A percentile compares a stretch with the other conserved stretches of the same genome.
Conservation (phyloP, 345 rosid species). For the Eutrema japonicum region DNA sequence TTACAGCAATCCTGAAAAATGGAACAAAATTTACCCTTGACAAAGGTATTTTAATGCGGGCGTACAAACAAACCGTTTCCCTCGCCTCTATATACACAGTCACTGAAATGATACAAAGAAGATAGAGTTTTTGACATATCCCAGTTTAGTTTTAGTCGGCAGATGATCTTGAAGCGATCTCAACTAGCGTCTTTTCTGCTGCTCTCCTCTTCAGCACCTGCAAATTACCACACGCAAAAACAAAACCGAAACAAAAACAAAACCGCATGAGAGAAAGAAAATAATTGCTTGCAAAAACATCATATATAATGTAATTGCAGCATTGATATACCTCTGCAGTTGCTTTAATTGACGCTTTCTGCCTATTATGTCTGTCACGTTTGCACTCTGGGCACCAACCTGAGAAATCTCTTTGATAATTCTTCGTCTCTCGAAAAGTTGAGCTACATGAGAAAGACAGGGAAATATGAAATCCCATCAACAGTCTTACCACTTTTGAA, state of each 20-base stretch:
- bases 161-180: slow-evolving; percentile 35
- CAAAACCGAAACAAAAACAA: slow-evolving; percentile 7
- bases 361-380: slow-evolving; percentile 65
- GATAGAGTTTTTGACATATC: neutral
- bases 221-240: slow-evolving; percentile 2
- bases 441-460: slow-evolving; percentile 53
- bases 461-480: slow-evolving; percentile 4
- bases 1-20: slow-evolving; percentile 26
- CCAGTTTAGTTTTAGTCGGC: slow-evolving; percentile 33
- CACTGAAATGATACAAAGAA: slow-evolving; percentile 24
- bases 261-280: slow-evolving; percentile 2
- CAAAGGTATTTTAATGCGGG: slow-evolving; percentile 10
- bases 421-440: slow-evolving; percentile 78
- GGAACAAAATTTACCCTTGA: slow-evolving; percentile 33
- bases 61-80: slow-evolving; percentile 29
- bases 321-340: slow-evolving; percentile 35
- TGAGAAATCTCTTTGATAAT: slow-evolving; percentile 80
- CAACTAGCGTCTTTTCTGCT: slow-evolving; percentile 38
- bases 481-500: neutral
- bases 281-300: slow-evolving; percentile 19
- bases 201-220: slow-evolving; percentile 34
- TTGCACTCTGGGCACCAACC: slow-evolving; percentile 89
- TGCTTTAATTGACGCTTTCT: slow-evolving; percentile 55
- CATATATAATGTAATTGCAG: neutral
- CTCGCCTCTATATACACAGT: slow-evolving; percentile 33